phyloP scores from a whole-genome alignment of 73 alveolate genomes.

The Uronychia binucleata region DNA sequence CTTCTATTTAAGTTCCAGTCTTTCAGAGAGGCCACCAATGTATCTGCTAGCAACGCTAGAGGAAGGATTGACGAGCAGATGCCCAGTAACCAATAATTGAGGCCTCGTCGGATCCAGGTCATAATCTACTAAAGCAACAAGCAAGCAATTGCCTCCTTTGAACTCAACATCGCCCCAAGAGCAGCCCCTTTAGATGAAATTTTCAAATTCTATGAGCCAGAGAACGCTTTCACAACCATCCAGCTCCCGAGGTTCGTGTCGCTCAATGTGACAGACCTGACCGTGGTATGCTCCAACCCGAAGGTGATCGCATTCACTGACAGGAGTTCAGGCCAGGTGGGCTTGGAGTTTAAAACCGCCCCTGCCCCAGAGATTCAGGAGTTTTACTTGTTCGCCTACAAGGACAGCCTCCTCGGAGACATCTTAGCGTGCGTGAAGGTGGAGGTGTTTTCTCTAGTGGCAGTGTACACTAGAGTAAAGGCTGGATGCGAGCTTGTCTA shows the following conservation, averaged over 20 bases:
- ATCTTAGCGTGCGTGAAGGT: conserved; percentile 37
- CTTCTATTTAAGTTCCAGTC: conserved; percentile 35
- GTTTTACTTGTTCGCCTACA: conserved; percentile 25
- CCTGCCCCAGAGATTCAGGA: conserved; percentile 18
- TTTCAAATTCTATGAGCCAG: conserved; percentile 64
- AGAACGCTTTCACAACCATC: conserved; percentile 49
- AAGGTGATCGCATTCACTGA: conserved; percentile 28
- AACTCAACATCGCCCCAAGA: conserved; percentile 56
- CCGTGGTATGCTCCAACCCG: conserved; percentile 23
- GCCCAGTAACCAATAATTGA: not conserved
- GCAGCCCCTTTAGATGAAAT: conserved; percentile 50
- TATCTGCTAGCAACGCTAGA: not conserved
- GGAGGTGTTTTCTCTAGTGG: conserved; percentile 42
- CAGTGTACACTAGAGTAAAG: conserved; percentile 57
- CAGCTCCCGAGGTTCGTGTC: conserved; percentile 37
- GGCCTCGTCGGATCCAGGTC: conserved; percentile 11
- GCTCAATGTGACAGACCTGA: conserved; percentile 24
- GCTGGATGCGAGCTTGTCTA: conserved; percentile 50
- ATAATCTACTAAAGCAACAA: conserved; percentile 18
- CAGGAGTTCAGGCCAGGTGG: not conserved
- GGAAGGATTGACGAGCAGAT: not conserved
- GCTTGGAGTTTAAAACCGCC: conserved; percentile 16
- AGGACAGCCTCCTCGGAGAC: conserved; percentile 25
- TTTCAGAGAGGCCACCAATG: conserved; percentile 31
- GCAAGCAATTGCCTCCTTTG: conserved; percentile 41